Percentiles rank a stretch among this genome's conserved stretches.
Evolutionary conservation across 2,329 filamentous ascomycete species (phyloP).

Genomic region (Cryphonectria nitschkei): DNA sequence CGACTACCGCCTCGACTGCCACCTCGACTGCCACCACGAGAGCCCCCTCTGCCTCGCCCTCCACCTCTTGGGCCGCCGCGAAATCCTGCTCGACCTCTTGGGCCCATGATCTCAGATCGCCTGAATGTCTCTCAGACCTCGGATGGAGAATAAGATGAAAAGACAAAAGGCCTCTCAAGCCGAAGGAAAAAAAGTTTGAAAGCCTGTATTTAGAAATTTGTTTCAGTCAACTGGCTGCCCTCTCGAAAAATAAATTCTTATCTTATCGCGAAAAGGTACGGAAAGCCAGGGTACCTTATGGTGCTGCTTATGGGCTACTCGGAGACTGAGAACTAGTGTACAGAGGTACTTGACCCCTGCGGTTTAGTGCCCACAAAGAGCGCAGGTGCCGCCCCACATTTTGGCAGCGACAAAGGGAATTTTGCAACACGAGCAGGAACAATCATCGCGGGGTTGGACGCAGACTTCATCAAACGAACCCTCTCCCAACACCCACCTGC

Average conservation of each 20-base stretch:
- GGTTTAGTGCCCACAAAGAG: slow-evolving; percentile 26
- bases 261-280: slow-evolving; percentile 22
- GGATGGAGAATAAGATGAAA: neutral
- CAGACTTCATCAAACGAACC: slow-evolving; percentile 20
- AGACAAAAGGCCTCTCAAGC: neutral
- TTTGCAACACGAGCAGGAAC: slow-evolving; percentile 34
- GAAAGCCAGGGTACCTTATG: neutral
- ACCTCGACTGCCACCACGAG: slow-evolving; percentile 27
- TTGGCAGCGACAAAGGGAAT: slow-evolving; percentile 32
- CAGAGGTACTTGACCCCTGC: neutral
- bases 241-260: slow-evolving; percentile 26
- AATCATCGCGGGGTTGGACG: slow-evolving; percentile 25
- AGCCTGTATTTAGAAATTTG: neutral
- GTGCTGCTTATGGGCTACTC: neutral
- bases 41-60: slow-evolving; percentile 29
- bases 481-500: slow-evolving; percentile 31
- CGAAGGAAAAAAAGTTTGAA: neutral
- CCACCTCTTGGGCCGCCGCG: slow-evolving; percentile 39
- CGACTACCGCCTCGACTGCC: slow-evolving; percentile 22
- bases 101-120: slow-evolving; percentile 27
- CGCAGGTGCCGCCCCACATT: slow-evolving; percentile 25
- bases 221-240: neutral
- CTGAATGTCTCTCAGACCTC: neutral
- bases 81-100: slow-evolving; percentile 33
- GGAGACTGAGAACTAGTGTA: neutral